These are phyloP conservation scores for Ormosia emarginata DNA, from an alignment of 306 rosid species.

Conservation along the genomic window DNA sequence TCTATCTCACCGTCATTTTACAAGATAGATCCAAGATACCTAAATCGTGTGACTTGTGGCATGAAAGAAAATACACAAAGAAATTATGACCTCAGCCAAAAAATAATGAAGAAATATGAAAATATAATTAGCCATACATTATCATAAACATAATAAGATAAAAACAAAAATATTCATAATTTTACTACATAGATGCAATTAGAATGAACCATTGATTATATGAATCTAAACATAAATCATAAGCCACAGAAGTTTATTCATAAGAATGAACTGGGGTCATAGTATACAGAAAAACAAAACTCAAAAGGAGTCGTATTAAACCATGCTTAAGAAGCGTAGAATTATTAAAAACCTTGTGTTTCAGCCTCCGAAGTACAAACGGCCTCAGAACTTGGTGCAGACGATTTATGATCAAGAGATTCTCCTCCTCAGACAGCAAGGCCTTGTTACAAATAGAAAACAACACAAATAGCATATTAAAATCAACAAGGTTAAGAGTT, in stretches of 20 bases:
- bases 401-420: constrained; percentile 97
- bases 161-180: no score
- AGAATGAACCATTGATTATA: neutral
- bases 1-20: no score
- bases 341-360: constrained; percentile 76
- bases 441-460: constrained; percentile 53
- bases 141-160: no score
- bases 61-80: no score
- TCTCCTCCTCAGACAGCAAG: constrained; percentile 96
- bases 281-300: neutral
- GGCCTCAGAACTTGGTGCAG: constrained; percentile 99
- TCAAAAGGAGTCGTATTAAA: neutral
- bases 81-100: no score
- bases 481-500: constrained; percentile 3
- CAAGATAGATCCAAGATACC: no score
- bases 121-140: no score
- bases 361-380: constrained; percentile 96
- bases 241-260: neutral
- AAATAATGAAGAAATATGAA: no score
- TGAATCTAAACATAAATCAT: neutral
- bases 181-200: no score
- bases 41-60: no score
- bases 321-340: neutral
- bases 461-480: constrained; percentile 14
- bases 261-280: neutral